Base-by-base conservation (phyloP, 495 filamentous ascomycete species). In the Talaromyces liani region DNA sequence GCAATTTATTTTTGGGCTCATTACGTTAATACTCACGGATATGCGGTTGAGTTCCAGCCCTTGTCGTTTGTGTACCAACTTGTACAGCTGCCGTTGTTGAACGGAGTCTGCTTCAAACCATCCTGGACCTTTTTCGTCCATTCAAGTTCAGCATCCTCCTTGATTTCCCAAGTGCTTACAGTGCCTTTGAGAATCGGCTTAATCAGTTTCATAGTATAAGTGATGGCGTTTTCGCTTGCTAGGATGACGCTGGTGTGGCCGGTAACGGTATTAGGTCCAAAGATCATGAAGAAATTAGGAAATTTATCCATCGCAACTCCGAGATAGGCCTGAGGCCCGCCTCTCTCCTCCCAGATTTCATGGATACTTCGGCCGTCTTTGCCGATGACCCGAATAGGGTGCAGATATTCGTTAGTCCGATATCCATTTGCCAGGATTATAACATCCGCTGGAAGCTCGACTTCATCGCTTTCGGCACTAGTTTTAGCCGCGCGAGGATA, bases 281-380 rank as follows among this genome's bases (percentile, higher is more conserved):
- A 84, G 6, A 89, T 70, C 45, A 87, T 80, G 72, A 90, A 90
- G 71, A 88, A 84, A 62, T 90, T 90, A 0, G 87, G 87, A 68
- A 87, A 90, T 0, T 80, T 79, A 62, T 87, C 83, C 72, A 90
- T 77, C 3, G 86, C 84, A 51, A 82, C 83, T 4, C 85, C 85
- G 60, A 83, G 80, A 69, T 90, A 90, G 5, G 86, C 83, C 63
- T 85, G 84, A 0, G 86, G 71, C 0, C 84, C 84, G 6, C 84
- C 84, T n/a, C 81, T 68, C 62, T 79, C 75, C 0, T 82, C 74
- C 80, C 84, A 88, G 0, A 82, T 70, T 51, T 85, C 76, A 29
- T 82, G 70, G 27, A 89, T 71, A 36, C 75, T 70, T 58, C 75
- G 77, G 33, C 79, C 81, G 9, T 70, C 70, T 66, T 71, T 75